Conservation (phyloP, 805 yeast species). For the Starmera caribaea region DNA sequence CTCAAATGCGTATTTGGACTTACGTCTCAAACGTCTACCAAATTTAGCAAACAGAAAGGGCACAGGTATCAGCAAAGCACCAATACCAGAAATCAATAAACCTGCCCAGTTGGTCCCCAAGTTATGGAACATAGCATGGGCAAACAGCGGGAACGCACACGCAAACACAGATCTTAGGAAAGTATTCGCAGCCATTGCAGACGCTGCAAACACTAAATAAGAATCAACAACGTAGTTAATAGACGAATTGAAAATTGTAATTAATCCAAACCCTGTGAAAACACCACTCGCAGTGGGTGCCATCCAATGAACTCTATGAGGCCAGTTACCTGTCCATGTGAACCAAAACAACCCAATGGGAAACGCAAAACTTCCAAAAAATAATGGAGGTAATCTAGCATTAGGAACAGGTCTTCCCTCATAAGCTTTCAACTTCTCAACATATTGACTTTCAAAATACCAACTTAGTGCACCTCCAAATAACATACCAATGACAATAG, state of each 20-base stretch:
- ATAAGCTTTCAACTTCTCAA: conserved; percentile 42
- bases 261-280: conserved; percentile 58
- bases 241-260: conserved; percentile 59
- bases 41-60: conserved; percentile 56
- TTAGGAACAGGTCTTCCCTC: conserved; percentile 65
- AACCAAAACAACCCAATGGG: conserved; percentile 80
- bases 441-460: conserved; percentile 42
- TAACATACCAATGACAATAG: conserved; percentile 59
- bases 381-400: conserved; percentile 68
- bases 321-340: conserved; percentile 80
- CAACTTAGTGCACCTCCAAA: conserved; percentile 47
- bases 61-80: conserved; percentile 48
- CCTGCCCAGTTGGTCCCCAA: conserved; percentile 80
- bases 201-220: conserved; percentile 64
- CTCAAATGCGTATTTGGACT: conserved; percentile 51
- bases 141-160: conserved; percentile 65
- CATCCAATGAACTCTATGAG: conserved; percentile 64
- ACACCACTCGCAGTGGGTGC: conserved; percentile 61
- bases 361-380: conserved; percentile 60
- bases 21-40: conserved; percentile 46
- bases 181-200: conserved; percentile 69
- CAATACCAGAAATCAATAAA: conserved; percentile 54
- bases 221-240: conserved; percentile 67
- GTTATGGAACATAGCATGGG: conserved; percentile 55
- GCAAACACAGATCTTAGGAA: conserved; percentile 61